A percentile compares a stretch with the other conserved stretches of the same genome.
These are phyloP conservation scores for Fusarium xyrophilum DNA, from an alignment of 2,329 filamentous ascomycete species.

Conservation along the genomic window DNA sequence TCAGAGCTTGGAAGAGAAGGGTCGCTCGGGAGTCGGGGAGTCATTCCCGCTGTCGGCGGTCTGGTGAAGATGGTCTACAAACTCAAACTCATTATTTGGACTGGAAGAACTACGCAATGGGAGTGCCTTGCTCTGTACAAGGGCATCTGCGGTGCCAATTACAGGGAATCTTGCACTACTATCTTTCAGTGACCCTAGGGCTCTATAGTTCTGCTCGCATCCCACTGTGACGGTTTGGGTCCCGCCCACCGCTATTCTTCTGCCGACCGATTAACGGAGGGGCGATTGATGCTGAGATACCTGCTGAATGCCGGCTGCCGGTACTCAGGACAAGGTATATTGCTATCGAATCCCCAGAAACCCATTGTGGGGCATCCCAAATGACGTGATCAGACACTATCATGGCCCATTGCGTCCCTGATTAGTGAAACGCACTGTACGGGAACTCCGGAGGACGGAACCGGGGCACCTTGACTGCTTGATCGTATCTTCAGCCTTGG, in stretches of 20 bases:
- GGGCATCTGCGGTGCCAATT: conserved; percentile 4
- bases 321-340: conserved; percentile 18
- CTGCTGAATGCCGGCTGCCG: background rate
- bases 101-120: conserved; percentile 22
- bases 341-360: conserved; percentile 26
- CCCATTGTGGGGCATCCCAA: conserved; percentile 30
- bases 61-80: conserved; percentile 14
- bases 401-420: conserved; percentile 30
- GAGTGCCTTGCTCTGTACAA: conserved; percentile 9
- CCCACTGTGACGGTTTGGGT: conserved; percentile 12
- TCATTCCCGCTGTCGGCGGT: conserved; percentile 42
- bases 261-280: conserved; percentile 40
- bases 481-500: background rate
- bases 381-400: conserved; percentile 42
- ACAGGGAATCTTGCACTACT: background rate
- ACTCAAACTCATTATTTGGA: conserved; percentile 8
- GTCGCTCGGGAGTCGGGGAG: conserved; percentile 40
- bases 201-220: conserved; percentile 16
- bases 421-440: conserved; percentile 28
- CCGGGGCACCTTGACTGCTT: conserved; percentile 1
- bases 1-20: conserved; percentile 19
- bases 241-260: conserved; percentile 38
- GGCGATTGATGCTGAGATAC: conserved; percentile 27
- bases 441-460: conserved; percentile 20
- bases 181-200: conserved; percentile 8